Evolutionary conservation across 805 yeast species (phyloP).

Genomic region (Naumovozyma castellii): DNA sequence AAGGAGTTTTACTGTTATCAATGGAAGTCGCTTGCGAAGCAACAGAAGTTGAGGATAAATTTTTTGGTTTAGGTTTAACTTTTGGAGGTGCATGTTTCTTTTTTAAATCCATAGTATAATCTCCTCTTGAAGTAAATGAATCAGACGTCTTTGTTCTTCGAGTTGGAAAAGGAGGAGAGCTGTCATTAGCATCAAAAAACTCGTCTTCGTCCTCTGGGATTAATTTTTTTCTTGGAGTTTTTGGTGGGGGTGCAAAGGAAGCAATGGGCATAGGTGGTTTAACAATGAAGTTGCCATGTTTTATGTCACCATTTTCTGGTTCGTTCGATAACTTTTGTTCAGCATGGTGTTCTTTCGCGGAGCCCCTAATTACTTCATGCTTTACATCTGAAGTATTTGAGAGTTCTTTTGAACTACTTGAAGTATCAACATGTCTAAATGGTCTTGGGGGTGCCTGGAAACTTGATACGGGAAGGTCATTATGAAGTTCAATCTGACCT

Average conservation of each 20-base stretch:
- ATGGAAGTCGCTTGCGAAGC: not conserved
- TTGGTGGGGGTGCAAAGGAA: conserved; percentile 25
- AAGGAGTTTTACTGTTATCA: not conserved
- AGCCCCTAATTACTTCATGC: too few species aligned
- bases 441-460: conserved; percentile 25
- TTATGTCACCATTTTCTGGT: not conserved
- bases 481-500: not conserved
- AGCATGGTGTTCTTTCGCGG: too few species aligned
- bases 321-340: not conserved
- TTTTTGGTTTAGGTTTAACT: conserved; percentile 24
- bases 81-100: conserved; percentile 19
- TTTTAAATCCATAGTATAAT: not conserved
- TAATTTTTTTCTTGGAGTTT: conserved; percentile 3
- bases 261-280: not conserved
- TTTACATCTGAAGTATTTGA: too few species aligned
- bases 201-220: not conserved
- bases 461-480: not conserved
- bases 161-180: conserved; percentile 1
- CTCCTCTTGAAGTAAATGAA: not conserved
- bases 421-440: conserved; percentile 1
- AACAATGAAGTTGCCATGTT: not conserved
- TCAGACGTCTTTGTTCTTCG: conserved; percentile 6
- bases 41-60: conserved; percentile 2
- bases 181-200: not conserved
- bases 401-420: not conserved